Conservation (phyloP, 345 rosid species). For the Salix viminalis region DNA sequence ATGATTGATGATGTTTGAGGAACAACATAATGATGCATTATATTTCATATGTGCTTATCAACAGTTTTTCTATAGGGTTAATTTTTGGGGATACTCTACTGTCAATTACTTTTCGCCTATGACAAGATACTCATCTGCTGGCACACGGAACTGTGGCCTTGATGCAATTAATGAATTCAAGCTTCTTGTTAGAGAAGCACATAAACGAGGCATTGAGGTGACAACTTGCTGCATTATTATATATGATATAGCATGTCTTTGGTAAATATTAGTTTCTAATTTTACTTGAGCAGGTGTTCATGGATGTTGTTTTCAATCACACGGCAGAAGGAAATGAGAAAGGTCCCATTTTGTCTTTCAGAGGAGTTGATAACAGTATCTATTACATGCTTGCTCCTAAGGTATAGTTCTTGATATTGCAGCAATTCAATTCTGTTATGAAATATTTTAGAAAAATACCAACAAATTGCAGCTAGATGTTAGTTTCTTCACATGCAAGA, state of each 20-base stretch:
- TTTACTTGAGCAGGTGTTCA: conserved; percentile 57
- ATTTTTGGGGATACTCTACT: conserved; percentile 98
- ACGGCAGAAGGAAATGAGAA: conserved; percentile 97
- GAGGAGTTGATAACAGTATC: conserved; percentile 87
- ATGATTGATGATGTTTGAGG: background rate
- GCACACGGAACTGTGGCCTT: conserved; percentile 45
- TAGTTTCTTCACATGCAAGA: background rate
- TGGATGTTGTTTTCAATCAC: conserved; percentile 98
- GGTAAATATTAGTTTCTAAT: conserved; percentile 20
- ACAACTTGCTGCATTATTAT: conserved; percentile 15
- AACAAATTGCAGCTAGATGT: background rate
- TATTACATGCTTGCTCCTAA: conserved; percentile 97
- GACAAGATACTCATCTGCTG: conserved; percentile 81
- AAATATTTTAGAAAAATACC: background rate
- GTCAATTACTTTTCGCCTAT: conserved; percentile 86
- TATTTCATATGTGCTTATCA: conserved; percentile 5
- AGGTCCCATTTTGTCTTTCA: conserved; percentile 81
- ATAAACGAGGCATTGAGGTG: conserved; percentile 96
- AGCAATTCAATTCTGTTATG: background rate
- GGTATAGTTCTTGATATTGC: conserved; percentile 44
- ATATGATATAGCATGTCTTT: conserved; percentile 5
- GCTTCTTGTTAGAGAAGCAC: conserved; percentile 80
- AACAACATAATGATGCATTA: background rate
- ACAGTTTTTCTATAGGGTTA: conserved; percentile 56
- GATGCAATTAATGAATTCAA: conserved; percentile 87